Conservation (phyloP, 352 stramenopile species). For the Phytophthora lateralis region DNA sequence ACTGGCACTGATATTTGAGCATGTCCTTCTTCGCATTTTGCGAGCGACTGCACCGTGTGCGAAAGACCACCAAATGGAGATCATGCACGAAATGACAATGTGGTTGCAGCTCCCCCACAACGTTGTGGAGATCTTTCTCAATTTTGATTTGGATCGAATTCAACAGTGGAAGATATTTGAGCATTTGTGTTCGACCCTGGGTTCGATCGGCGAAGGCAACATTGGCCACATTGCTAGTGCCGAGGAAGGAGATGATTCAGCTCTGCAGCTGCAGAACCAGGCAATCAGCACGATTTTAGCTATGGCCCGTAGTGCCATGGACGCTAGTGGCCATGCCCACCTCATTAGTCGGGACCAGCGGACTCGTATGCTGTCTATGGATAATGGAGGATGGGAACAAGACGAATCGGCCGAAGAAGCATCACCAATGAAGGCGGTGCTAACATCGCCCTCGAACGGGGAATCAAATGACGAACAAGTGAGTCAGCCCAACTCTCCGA, state of each 20-base stretch:
- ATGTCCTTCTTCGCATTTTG: slow-evolving; percentile 80
- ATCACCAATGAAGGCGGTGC: slow-evolving; percentile 28
- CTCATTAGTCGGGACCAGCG: slow-evolving; percentile 83
- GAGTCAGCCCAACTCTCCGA: slow-evolving; percentile 27
- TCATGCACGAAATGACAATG: slow-evolving; percentile 79
- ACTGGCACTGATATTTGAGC: slow-evolving; percentile 81
- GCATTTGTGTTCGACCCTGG: slow-evolving; percentile 75
- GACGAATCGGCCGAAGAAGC: slow-evolving; percentile 53
- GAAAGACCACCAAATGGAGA: slow-evolving; percentile 65
- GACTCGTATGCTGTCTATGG: slow-evolving; percentile 83
- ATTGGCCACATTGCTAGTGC: slow-evolving; percentile 25
- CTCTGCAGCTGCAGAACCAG: slow-evolving; percentile 57
- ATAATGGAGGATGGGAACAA: slow-evolving; percentile 84
- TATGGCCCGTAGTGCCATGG: slow-evolving; percentile 85
- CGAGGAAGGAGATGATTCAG: slow-evolving; percentile 46
- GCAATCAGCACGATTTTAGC: slow-evolving; percentile 78
- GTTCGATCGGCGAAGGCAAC: slow-evolving; percentile 74
- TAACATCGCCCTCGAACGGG: slow-evolving; percentile 1
- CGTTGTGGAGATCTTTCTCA: slow-evolving; percentile 88
- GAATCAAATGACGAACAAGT: slow-evolving; percentile 6
- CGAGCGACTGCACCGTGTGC: slow-evolving; percentile 51
- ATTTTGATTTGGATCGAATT: slow-evolving; percentile 87
- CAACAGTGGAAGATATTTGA: slow-evolving; percentile 92
- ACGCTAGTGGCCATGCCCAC: slow-evolving; percentile 83
- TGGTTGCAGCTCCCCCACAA: slow-evolving; percentile 88